A percentile compares a stretch with the other conserved stretches of the same genome.
phyloP scores from a whole-genome alignment of 2,329 filamentous ascomycete species.

The Fusarium praegraminearum region DNA sequence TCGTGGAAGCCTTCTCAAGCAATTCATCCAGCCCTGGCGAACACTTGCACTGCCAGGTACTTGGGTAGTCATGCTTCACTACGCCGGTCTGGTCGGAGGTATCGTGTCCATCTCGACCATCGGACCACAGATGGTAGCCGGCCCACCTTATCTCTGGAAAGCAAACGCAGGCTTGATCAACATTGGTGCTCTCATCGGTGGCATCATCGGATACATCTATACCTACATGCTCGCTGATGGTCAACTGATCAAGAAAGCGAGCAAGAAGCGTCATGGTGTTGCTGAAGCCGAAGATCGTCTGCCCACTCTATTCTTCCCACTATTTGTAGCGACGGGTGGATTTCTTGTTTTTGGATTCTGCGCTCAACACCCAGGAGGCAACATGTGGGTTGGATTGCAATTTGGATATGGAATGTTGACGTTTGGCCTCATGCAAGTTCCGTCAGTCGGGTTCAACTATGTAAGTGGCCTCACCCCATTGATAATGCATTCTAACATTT shows the following conservation, averaged over 20 bases:
- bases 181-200: constrained; percentile 51
- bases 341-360: constrained; percentile 55
- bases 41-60: constrained; percentile 48
- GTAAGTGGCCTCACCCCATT: constrained; percentile 40
- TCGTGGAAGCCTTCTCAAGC: constrained; percentile 9
- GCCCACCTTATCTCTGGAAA: constrained; percentile 53
- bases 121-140: constrained; percentile 48
- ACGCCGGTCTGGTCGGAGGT: constrained; percentile 53
- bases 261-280: constrained; percentile 43
- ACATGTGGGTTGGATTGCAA: constrained; percentile 53
- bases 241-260: constrained; percentile 16
- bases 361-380: constrained; percentile 48
- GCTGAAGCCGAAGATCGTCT: constrained; percentile 53
- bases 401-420: constrained; percentile 53
- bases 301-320: constrained; percentile 48
- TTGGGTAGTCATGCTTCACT: constrained; percentile 55
- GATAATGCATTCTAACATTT: not conserved
- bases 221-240: constrained; percentile 46
- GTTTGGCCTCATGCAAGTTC: constrained; percentile 56
- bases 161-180: constrained; percentile 52
- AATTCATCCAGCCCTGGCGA: constrained; percentile 27
- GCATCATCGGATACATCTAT: constrained; percentile 46
- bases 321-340: constrained; percentile 50
- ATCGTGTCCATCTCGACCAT: constrained; percentile 53
- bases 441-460: constrained; percentile 55